phyloP scores from a whole-genome alignment of 805 yeast species.

The Nakazawaea anatomiae region DNA sequence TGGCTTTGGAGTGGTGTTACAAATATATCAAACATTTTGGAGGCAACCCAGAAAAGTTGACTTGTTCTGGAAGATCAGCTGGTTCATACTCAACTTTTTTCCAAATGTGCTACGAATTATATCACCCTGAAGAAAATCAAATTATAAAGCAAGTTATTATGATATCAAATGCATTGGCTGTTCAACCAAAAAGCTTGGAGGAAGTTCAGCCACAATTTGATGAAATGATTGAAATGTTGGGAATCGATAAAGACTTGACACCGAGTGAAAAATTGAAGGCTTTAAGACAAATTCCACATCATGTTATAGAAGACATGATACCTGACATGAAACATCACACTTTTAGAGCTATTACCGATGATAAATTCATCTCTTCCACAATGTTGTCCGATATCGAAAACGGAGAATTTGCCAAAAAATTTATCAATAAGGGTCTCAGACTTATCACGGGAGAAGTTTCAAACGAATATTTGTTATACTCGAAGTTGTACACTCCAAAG shows the following conservation, averaged over 20 bases:
- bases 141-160: conserved; percentile 32
- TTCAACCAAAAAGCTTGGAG: conserved; percentile 32
- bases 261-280: conserved; percentile 16
- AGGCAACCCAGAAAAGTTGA: conserved; percentile 36
- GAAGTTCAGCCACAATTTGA: conserved; percentile 32
- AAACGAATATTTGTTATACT: conserved; percentile 27
- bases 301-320: conserved; percentile 19
- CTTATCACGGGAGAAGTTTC: conserved; percentile 30
- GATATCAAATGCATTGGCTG: conserved; percentile 30
- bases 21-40: conserved; percentile 38
- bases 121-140: conserved; percentile 32
- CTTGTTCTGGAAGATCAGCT: conserved; percentile 42
- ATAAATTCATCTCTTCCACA: conserved; percentile 25
- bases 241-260: conserved; percentile 12
- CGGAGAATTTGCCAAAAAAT: conserved; percentile 23
- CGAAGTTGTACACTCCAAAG: conserved; percentile 25
- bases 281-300: conserved; percentile 10
- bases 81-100: conserved; percentile 39
- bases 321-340: conserved; percentile 23
- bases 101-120: conserved; percentile 36
- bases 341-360: conserved; percentile 38
- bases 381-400: conserved; percentile 27
- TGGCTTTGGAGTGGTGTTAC: conserved; percentile 41
- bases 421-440: conserved; percentile 17
- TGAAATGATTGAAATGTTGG: conserved; percentile 24